A percentile compares a stretch with the other conserved stretches of the same genome.
phyloP scores from a whole-genome alignment of 305 asterid genomes.

The Fraxinus velutina region DNA sequence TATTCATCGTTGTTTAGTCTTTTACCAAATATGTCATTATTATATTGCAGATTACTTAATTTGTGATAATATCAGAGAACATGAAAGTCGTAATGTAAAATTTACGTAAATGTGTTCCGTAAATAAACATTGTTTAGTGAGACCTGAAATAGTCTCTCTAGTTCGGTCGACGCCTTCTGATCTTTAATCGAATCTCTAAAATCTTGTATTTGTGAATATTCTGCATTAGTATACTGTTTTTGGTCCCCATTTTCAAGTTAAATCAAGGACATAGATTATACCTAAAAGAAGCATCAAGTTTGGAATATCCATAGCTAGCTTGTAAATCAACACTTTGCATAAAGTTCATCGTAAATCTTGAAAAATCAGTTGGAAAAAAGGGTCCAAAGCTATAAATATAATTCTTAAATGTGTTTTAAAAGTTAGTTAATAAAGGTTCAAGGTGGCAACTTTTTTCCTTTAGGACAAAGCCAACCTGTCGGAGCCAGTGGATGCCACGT shows the following conservation, averaged over 20 bases:
- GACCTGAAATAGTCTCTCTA: neutral
- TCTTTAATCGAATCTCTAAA: neutral
- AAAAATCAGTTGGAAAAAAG: neutral
- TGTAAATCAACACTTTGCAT: neutral
- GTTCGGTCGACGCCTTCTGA: neutral
- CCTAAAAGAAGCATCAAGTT: neutral
- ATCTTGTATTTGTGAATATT: too few species aligned
- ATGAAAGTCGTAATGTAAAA: too few species aligned
- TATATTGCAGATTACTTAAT: neutral
- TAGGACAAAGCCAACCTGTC: neutral
- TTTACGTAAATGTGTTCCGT: neutral
- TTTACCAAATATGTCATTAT: neutral
- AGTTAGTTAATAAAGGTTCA: neutral
- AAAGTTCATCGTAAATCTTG: neutral
- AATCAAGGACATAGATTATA: neutral
- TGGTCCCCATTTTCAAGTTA: neutral
- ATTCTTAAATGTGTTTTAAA: neutral
- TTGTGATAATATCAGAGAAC: too few species aligned
- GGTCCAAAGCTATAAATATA: neutral
- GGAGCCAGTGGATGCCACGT: slow-evolving; percentile 26
- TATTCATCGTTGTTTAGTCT: neutral
- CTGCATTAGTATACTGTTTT: neutral
- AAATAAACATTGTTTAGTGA: neutral
- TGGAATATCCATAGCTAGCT: neutral
- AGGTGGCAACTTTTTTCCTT: neutral